Base-by-base conservation (phyloP, 257 asterid genomes). In the Echites panduratus region DNA sequence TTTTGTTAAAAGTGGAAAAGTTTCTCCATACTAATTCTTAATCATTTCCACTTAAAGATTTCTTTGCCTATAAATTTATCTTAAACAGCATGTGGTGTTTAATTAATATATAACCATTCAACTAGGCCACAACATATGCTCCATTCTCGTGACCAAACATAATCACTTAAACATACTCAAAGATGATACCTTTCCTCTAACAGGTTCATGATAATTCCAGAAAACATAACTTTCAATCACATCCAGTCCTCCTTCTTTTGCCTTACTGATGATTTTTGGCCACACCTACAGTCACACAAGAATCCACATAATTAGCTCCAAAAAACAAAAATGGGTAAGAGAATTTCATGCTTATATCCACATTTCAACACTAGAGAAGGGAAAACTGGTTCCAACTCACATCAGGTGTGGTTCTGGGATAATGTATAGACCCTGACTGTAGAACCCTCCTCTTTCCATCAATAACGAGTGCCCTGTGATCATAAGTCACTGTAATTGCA, bases 201-300 rank as follows among this genome's bases (percentile, higher is more conserved):
- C 89, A 69, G 94, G 96, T 68, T 90, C 97, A 20, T 90, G 97
- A 75, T 84, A 84, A 79, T 90, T 90, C 97, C 96, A 90, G 81
- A 90, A 90, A 76, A 90, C 94, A 64, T 89, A 89, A 63, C 86
- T 89, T 88, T 90, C 97, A 27, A 90, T 87, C 87, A 90, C 93
- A 65, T 90, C 93, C 82, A 90, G 49, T 78, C 97, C 97, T 74
- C 97, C 97, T 81, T 89, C 97, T 81, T 87, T 90, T 0, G 96
- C 93, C 82, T 89, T 89, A 54, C 77, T 72, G 70, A 85, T 76
- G 65, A 89, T 83, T 69, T 84, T 81, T 4, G 97, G 92, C 97
- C 97, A 90, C 70, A 83, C 79, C 97, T 90, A 72, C 70, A 81
- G 19, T 70, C 70, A 68, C 70, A 61, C 26, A 32, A 22, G 52